Evolutionary conservation across 2,329 filamentous ascomycete genomes (phyloP), one percentile per base, ranked within the genome.

Genomic region (Cordyceps militaris): DNA sequence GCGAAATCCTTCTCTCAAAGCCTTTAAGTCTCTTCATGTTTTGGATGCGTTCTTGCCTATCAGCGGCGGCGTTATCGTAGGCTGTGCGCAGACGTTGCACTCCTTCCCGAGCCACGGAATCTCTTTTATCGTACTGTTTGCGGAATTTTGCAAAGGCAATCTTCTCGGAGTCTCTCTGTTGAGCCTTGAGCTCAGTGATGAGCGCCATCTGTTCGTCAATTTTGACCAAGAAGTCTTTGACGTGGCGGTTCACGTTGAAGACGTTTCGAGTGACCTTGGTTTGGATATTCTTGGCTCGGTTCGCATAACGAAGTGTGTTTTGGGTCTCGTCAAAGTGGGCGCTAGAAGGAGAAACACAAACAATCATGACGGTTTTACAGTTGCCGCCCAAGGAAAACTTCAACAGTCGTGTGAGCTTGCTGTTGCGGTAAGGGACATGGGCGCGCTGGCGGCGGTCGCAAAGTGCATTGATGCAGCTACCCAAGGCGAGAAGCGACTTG

Each of bases 321-420:
- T 99, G 94, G 0, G 93, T 97, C 74, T 99, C 94, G 71, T 99
- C 94, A 66, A 94, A 99, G 73, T 99, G 94, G 5, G 89, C 88
- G 67, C 94, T 97, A 1, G 91, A 97, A 1, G 94, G 94, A 65
- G 92, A 97, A 56, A 99, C 90, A 67, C 94, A 99, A 26, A 99
- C 94, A 71, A 99, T 97, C 94, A 99, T 99, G 70, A 99, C 94
- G 0, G 94, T 99, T 74, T 92, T 95, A 80, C 94, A 99, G 72
- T 99, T 99, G 3, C 94, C 94, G 30, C 94, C 94, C 0, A 99
- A 83, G 0, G 93, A 96, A 74, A 99, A 99, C 67, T 99, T 99
- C 56, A 99, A 82, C 4, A 99, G 79, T 55, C 94, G 86, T 0
- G 94, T 99, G 56, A 99, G 85, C 68, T 97, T 99, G 62, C 93